Evolutionary conservation across 2,329 filamentous ascomycete genomes (phyloP).

Genomic region (Colletotrichum eremochloae): DNA sequence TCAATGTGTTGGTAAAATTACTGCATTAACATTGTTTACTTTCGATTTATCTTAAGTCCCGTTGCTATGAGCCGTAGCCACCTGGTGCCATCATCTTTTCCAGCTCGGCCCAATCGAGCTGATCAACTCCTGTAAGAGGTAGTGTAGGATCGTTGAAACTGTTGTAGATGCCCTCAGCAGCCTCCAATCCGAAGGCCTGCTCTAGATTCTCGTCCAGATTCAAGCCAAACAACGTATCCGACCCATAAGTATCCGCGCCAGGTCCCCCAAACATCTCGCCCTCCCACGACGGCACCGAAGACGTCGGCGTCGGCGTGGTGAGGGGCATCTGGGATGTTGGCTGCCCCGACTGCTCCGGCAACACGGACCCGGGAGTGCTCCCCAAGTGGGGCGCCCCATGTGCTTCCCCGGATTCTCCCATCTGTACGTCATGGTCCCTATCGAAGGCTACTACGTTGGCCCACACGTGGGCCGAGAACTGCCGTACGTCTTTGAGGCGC

Average conservation of each 20-base stretch:
- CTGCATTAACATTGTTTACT: not conserved
- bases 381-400: constrained; percentile 20
- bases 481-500: constrained; percentile 45
- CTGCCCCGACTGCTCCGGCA: constrained; percentile 15
- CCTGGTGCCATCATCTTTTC: constrained; percentile 46
- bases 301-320: constrained; percentile 33
- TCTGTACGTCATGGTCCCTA: constrained; percentile 36
- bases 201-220: constrained; percentile 43
- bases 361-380: not conserved
- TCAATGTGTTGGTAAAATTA: not conserved
- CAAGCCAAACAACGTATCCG: constrained; percentile 41
- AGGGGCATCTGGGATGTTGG: constrained; percentile 17
- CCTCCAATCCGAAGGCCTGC: constrained; percentile 45
- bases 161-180: constrained; percentile 47
- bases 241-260: constrained; percentile 25
- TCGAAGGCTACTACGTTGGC: constrained; percentile 42
- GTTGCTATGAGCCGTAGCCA: constrained; percentile 23
- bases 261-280: constrained; percentile 37
- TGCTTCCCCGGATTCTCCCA: constrained; percentile 43
- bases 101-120: constrained; percentile 48
- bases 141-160: constrained; percentile 48
- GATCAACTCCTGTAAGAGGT: constrained; percentile 49
- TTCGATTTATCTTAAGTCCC: not conserved
- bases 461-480: constrained; percentile 48
- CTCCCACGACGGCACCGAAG: constrained; percentile 37